Conservation (phyloP, 257 asterid genomes). For the Catharanthus roseus region DNA sequence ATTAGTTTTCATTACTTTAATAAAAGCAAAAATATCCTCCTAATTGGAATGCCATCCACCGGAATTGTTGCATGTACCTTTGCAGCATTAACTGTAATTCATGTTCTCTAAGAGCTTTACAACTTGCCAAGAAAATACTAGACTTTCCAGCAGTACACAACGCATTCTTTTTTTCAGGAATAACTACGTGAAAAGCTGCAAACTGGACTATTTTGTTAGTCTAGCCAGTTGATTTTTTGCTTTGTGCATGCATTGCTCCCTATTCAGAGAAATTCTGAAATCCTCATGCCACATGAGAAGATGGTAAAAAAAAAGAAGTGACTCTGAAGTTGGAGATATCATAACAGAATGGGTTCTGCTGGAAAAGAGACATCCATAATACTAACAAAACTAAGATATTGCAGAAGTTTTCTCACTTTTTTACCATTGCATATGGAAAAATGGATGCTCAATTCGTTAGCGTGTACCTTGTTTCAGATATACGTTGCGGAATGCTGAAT, state of each 20-base stretch:
- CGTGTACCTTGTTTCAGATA: slow-evolving; percentile 46
- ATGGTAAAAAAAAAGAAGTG: neutral
- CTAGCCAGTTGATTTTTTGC: neutral
- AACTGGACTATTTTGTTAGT: neutral
- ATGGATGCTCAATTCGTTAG: neutral
- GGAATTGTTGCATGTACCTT: neutral
- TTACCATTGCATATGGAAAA: neutral
- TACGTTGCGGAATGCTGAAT: slow-evolving; percentile 89
- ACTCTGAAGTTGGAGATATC: neutral
- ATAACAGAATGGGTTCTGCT: neutral
- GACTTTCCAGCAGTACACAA: neutral
- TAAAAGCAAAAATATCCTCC: neutral
- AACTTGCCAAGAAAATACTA: neutral
- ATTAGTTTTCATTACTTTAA: neutral
- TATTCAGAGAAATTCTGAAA: neutral
- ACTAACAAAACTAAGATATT: neutral
- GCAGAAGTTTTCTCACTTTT: neutral
- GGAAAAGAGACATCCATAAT: neutral
- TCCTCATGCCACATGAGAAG: neutral
- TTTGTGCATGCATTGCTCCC: neutral
- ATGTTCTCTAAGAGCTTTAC: neutral
- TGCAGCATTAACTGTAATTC: neutral
- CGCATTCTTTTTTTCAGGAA: neutral
- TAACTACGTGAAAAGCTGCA: neutral
- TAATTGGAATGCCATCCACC: neutral